phyloP scores from a whole-genome alignment of 1,284 basidiomycete genomes.

The Ganoderma meredithae region DNA sequence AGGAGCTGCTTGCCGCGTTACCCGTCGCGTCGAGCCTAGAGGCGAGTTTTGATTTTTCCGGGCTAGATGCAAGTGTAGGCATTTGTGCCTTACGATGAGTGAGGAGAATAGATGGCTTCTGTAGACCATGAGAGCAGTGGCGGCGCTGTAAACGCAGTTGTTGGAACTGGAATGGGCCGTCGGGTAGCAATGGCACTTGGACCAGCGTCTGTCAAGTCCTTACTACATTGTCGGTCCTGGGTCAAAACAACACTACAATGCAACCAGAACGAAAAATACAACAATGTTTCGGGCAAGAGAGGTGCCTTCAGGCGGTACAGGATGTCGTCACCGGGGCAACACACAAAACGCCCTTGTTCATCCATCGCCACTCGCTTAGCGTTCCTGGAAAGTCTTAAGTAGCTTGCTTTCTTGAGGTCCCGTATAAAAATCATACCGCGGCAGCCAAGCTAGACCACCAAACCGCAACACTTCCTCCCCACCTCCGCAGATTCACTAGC shows the following conservation, averaged over 20 bases:
- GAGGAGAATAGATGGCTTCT: too few species aligned
- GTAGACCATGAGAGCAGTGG: too few species aligned
- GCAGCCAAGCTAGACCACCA: not conserved
- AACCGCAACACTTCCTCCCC: not conserved
- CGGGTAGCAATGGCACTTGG: too few species aligned
- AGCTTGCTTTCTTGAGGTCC: conserved; percentile 25
- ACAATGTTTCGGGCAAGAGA: not conserved
- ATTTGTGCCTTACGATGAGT: too few species aligned
- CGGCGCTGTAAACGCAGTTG: too few species aligned
- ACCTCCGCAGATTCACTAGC: not conserved
- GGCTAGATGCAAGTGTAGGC: too few species aligned
- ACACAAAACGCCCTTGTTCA: not conserved
- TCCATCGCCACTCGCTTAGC: not conserved
- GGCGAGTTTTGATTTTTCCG: too few species aligned
- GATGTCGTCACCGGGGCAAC: not conserved
- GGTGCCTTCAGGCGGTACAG: not conserved
- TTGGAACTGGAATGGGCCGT: too few species aligned
- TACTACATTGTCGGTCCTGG: too few species aligned
- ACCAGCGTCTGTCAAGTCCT: too few species aligned
- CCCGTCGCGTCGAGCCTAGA: too few species aligned
- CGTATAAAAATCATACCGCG: not conserved
- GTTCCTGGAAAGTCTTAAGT: not conserved
- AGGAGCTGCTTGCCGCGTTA: too few species aligned
- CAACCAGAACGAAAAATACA: not conserved
- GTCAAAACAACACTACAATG: not conserved